Conservation (phyloP, 352 stramenopile species). For the Phytophthora lateralis region DNA sequence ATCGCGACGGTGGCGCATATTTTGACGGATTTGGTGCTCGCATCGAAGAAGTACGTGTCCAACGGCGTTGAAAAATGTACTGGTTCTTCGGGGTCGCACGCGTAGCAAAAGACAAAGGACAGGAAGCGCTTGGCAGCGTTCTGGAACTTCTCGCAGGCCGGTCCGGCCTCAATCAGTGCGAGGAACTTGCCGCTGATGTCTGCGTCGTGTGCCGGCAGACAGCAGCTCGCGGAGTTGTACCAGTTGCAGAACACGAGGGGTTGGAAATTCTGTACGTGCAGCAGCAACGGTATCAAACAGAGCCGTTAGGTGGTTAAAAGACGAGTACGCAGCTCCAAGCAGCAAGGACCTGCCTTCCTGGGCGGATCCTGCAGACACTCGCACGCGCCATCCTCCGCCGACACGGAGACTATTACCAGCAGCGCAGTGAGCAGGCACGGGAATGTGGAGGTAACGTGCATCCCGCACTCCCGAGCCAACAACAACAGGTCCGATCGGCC, state of each 20-base stretch:
- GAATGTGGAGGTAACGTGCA: conserved; percentile 9
- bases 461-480: conserved; percentile 14
- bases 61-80: conserved; percentile 44
- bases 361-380: conserved; percentile 34
- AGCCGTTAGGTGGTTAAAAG: conserved; percentile 10
- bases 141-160: conserved; percentile 72
- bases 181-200: conserved; percentile 68
- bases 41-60: conserved; percentile 65
- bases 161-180: conserved; percentile 63
- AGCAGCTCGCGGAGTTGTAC: conserved; percentile 68
- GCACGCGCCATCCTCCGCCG: conserved; percentile 19
- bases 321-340: background rate
- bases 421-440: conserved; percentile 13
- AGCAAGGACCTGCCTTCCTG: conserved; percentile 19
- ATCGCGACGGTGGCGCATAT: conserved; percentile 61
- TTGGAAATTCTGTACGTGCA: conserved; percentile 51
- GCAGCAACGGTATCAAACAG: conserved; percentile 4
- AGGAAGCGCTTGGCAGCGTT: conserved; percentile 68
- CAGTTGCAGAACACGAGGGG: conserved; percentile 82
- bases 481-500: conserved; percentile 8
- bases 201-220: conserved; percentile 64
- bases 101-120: conserved; percentile 49
- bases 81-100: conserved; percentile 49
- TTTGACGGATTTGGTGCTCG: conserved; percentile 58
- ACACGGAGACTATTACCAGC: background rate